Conservation (phyloP, 2,329 filamentous ascomycete species). For the Domatiomyces globalis region DNA sequence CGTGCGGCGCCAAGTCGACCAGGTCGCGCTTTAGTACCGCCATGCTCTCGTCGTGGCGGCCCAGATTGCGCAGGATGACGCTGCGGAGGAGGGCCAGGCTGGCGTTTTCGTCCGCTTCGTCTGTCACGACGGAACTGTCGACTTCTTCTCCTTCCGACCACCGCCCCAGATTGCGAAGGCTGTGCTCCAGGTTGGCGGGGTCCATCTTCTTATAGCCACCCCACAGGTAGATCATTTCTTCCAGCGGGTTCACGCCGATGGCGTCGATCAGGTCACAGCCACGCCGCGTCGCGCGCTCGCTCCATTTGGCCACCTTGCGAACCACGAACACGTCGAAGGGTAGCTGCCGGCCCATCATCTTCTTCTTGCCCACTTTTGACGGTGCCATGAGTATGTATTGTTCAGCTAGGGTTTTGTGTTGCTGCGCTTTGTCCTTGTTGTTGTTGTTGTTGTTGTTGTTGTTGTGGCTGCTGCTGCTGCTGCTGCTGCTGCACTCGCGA, state of each 20-base stretch:
- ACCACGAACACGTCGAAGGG: conserved; percentile 78
- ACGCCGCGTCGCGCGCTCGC: conserved; percentile 55
- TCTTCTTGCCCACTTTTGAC: conserved; percentile 65
- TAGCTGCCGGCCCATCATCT: conserved; percentile 75
- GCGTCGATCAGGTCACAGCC: conserved; percentile 61
- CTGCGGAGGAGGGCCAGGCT: conserved; percentile 54
- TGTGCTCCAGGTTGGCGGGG: conserved; percentile 47
- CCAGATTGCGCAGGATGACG: conserved; percentile 50
- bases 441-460: conserved; percentile 19
- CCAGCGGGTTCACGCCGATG: conserved; percentile 61
- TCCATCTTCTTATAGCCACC: conserved; percentile 75
- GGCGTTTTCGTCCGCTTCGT: conserved; percentile 46
- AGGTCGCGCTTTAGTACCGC: conserved; percentile 48
- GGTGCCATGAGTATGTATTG: conserved; percentile 59
- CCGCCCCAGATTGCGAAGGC: conserved; percentile 51
- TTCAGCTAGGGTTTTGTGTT: conserved; percentile 50
- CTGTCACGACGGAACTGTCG: conserved; percentile 36
- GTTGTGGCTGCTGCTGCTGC: too few relatives aligned
- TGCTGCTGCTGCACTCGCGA: conserved; percentile 40
- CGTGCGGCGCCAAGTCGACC: conserved; percentile 34
- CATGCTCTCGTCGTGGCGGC: conserved; percentile 50
- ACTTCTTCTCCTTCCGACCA: conserved; percentile 52
- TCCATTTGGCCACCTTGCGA: conserved; percentile 80
- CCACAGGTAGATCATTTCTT: conserved; percentile 93
- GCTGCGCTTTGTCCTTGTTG: conserved; percentile 31